Conservation (phyloP, 169 alveolate genomes). For the Eimeria tenella region DNA sequence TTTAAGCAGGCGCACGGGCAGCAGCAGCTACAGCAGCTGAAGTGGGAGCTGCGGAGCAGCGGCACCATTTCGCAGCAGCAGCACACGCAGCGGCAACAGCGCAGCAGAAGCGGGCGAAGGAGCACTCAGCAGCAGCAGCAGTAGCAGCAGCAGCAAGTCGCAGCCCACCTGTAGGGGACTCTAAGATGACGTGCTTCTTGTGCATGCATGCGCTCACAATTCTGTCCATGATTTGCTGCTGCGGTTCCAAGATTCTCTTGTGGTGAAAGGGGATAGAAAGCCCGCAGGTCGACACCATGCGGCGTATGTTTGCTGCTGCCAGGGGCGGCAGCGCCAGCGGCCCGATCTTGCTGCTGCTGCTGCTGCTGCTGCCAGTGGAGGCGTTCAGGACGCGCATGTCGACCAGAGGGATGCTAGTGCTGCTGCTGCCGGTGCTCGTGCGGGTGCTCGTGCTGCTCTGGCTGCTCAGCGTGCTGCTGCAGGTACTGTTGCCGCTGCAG, state of each 20-base stretch:
- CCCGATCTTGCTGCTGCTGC: conserved; percentile 1
- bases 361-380: neutral
- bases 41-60: neutral
- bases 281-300: conserved; percentile 8
- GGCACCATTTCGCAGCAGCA: neutral
- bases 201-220: conserved; percentile 66
- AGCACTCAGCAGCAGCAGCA: neutral
- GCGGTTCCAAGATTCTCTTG: conserved; percentile 40
- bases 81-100: too few species aligned
- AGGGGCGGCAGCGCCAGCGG: conserved; percentile 15
- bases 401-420: neutral
- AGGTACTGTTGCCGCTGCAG: conserved; percentile 2
- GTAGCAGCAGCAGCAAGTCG: neutral
- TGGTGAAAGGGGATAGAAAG: conserved; percentile 51
- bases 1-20: too few species aligned
- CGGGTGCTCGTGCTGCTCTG: neutral
- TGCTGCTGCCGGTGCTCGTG: neutral
- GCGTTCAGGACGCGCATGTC: neutral
- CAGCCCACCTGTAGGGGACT: conserved; percentile 71
- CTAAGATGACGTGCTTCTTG: conserved; percentile 61
- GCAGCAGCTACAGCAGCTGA: neutral
- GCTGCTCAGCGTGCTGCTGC: conserved; percentile 6
- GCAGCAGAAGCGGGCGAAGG: neutral
- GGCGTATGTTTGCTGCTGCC: neutral
- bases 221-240: conserved; percentile 46